Evolutionary conservation across 805 yeast genomes (phyloP).

Genomic region (Candida mattraensis): DNA sequence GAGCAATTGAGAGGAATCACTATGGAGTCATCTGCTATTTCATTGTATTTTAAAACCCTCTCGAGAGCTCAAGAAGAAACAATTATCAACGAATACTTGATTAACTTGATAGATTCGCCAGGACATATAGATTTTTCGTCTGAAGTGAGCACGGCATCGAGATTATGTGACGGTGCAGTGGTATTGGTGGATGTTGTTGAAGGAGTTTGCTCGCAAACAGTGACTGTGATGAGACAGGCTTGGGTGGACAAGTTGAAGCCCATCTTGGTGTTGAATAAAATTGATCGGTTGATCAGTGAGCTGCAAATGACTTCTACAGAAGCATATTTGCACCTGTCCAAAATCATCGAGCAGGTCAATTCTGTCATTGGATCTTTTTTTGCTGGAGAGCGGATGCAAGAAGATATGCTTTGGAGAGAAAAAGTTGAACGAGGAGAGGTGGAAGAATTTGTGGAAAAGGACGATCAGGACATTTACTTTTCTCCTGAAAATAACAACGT

Average conservation of each 20-base stretch:
- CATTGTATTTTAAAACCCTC: slow-evolving; percentile 80
- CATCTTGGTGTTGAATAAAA: slow-evolving; percentile 82
- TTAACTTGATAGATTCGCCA: slow-evolving; percentile 95
- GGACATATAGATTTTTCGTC: slow-evolving; percentile 98
- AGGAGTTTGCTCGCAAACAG: slow-evolving; percentile 97
- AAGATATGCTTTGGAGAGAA: slow-evolving; percentile 77
- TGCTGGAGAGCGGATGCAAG: slow-evolving; percentile 90
- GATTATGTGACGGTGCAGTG: slow-evolving; percentile 96
- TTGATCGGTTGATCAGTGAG: slow-evolving; percentile 83
- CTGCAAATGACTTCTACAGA: slow-evolving; percentile 79
- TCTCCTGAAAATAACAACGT: slow-evolving; percentile 88
- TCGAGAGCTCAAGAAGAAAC: slow-evolving; percentile 32
- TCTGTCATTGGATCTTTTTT: slow-evolving; percentile 91
- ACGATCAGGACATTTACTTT: slow-evolving; percentile 81
- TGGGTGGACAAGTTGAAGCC: slow-evolving; percentile 94
- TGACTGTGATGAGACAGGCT: slow-evolving; percentile 90
- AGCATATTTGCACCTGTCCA: slow-evolving; percentile 77
- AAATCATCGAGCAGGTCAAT: slow-evolving; percentile 88
- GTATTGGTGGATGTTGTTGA: slow-evolving; percentile 96
- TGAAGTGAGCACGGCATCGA: slow-evolving; percentile 93
- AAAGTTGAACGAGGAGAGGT: slow-evolving; percentile 45
- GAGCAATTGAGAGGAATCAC: slow-evolving; percentile 96
- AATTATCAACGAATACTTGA: slow-evolving; percentile 68
- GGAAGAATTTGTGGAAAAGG: slow-evolving; percentile 66
- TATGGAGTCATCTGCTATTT: slow-evolving; percentile 95